phyloP scores from a whole-genome alignment of 139 green algal genomes.

The Micromonas pusilla region DNA sequence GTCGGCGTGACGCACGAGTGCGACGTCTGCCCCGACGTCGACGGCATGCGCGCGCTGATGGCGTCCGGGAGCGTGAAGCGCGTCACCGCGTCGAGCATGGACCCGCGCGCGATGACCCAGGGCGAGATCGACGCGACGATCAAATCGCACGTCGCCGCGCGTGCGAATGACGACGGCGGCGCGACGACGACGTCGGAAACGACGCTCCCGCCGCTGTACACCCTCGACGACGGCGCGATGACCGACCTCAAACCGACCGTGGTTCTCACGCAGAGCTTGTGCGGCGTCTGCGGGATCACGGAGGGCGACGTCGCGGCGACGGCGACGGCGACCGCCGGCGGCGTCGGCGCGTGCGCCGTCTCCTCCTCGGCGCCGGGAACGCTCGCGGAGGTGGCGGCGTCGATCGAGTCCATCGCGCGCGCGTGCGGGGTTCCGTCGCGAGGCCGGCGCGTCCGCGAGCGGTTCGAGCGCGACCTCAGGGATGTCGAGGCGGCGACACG shows the following conservation, averaged over 20 bases:
- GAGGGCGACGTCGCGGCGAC: background rate
- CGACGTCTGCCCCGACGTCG: background rate
- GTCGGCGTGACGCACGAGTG: slow-evolving; percentile 4
- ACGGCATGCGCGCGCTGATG: background rate
- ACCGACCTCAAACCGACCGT: background rate
- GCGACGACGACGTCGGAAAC: background rate
- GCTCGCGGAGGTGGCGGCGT: slow-evolving; percentile 11
- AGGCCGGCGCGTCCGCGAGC: background rate
- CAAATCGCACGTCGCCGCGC: background rate
- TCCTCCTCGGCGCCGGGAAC: background rate
- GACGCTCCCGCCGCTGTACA: background rate
- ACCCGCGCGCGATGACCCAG: background rate
- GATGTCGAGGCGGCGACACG: background rate
- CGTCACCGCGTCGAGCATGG: background rate
- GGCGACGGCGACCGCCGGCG: too few relatives aligned
- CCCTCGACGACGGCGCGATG: background rate
- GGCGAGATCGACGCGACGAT: background rate
- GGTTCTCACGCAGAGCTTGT: slow-evolving; percentile 26
- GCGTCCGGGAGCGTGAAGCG: background rate
- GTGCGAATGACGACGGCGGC: background rate
- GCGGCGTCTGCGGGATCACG: slow-evolving; percentile 7
- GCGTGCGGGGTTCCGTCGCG: slow-evolving; percentile 2
- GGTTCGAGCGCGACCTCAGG: slow-evolving; percentile 3
- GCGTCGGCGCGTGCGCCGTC: background rate
- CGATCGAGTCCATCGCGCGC: background rate